Evolutionary conservation across 2,329 filamentous ascomycete genomes (phyloP), one percentile per base, ranked within the genome.

Genomic region (Trichocomaceae sp.): DNA sequence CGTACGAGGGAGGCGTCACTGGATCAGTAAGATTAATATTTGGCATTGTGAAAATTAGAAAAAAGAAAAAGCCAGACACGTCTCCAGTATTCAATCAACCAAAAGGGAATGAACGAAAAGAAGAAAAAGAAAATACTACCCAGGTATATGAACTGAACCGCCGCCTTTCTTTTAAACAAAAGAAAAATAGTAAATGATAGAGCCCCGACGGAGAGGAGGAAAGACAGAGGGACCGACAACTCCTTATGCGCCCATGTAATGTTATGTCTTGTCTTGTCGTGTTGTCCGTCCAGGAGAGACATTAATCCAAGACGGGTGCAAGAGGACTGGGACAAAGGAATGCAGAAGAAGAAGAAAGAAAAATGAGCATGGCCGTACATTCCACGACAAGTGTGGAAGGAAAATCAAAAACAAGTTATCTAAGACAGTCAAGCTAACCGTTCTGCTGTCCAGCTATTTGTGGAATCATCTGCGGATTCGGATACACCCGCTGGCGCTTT

Each of bases 401-500:
- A 52, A 47, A 49, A 31, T 20, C 7, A 31, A 15, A 39, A 29
- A 48, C 37, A 45, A n/a, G 26, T n/a, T n/a, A 53, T 10, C 31
- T 6, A 29, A 35, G 13, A 42, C 12, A 31, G 15, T 54, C n/a
- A n/a, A n/a, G n/a, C n/a, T 26, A 58, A 13, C 57, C 57, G n/a
- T 53, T 53, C 19, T 54, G 55, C 19, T 57, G 55, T 17, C 55
- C 55, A 20, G 57, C 78, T 65, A 80, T 77, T 8, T 75, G 68
- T 46, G 75, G 75, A 63, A 73, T 68, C 63, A 79, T 75, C 37
- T 70, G 69, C 47, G 74, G 72, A 44, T 72, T 72, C 63, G 68
- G 69, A 61, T 80, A 84, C 71, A 84, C 77, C 54, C 81, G 79
- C 63, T 81, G 81, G 59, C 82, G 75, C 64, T 85, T 85, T 60